Evolutionary conservation across 192 early-diverging fungal species (phyloP).

Genomic region (Lunasporangiospora selenospora): DNA sequence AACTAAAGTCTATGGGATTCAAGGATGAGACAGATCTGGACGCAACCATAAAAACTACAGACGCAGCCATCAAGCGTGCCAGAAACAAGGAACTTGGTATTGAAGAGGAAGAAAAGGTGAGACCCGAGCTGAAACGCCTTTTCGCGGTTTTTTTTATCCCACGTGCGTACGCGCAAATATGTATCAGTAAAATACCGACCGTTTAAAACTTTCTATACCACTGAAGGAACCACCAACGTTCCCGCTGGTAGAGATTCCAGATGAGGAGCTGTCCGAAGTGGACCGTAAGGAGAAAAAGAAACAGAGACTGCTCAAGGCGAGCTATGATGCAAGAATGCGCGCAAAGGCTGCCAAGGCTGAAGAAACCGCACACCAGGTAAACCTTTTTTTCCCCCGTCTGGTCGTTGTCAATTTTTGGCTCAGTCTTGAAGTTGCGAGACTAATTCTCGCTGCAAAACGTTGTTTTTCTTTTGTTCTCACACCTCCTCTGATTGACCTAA

Average conservation of each 20-base stretch:
- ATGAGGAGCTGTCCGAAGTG: conserved; percentile 78
- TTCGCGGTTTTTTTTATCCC: no score
- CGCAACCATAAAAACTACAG: conserved; percentile 71
- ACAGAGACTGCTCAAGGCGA: conserved; percentile 79
- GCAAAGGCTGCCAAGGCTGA: conserved; percentile 78
- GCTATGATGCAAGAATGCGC: conserved; percentile 77
- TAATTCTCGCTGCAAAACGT: no score
- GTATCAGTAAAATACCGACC: no score
- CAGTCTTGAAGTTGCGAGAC: background rate
- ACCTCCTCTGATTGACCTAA: no score
- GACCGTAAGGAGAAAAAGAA: conserved; percentile 87
- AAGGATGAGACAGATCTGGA: conserved; percentile 77
- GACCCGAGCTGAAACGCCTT: background rate
- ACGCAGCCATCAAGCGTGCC: conserved; percentile 70
- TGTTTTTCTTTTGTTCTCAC: no score
- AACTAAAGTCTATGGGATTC: conserved; percentile 68
- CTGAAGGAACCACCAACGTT: conserved; percentile 78
- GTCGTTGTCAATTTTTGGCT: background rate
- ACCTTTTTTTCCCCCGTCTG: background rate
- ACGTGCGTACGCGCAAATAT: no score
- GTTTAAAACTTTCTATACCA: no score
- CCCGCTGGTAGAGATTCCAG: conserved; percentile 78
- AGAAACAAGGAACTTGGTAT: conserved; percentile 84
- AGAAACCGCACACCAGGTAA: conserved; percentile 64
- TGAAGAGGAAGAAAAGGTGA: conserved; percentile 73